Evolutionary conservation across 1,139 yeast species (phyloP), one percentile per base, ranked within the genome.

Genomic region (Suhomyces bolitotheri): DNA sequence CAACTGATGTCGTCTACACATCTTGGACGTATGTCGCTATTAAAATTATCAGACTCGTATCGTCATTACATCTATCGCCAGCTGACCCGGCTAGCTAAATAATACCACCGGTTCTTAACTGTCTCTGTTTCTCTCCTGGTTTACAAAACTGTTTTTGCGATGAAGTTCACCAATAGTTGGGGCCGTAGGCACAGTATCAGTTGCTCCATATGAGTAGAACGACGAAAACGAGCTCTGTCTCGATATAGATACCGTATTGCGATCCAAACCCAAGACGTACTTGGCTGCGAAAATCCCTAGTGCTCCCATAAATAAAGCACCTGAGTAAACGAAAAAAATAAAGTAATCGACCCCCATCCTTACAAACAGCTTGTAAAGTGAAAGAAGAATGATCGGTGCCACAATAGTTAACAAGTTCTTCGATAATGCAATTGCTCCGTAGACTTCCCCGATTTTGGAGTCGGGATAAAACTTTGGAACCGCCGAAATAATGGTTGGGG

Each of bases 401-500:
- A 66, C 39, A 14, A 74, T 46, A 51, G 58, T 54, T 3, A 66
- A 54, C 2, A 64, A 32, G 38, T 73, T 73, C 47, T 72, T 62
- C 16, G 73, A 47, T 25, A 76, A 48, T 0, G 80, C 73, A 39
- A 76, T 54, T 2, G 73, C 77, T 2, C 80, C 81, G 51, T 75
- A 75, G 36, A 73, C 64, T 47, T 75, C 78, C 9, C 82, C 82
- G 4, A 72, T 63, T 42, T 62, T 64, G 14, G 66, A 64, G 19
- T 66, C 64, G 2, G 68, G 65, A 33, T 68, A 70, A 47, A 75
- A 76, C 51, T 79, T 80, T 39, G 77, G 68, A 24, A 79, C 50
- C 2, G 78, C 49, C 5, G 76, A 64, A 40, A 73, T 74, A 17
- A 78, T 42, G 1, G 76, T 63, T 0, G 86, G 85, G 5, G 53